Evolutionary conservation across 2,329 filamentous ascomycete genomes (phyloP).

Genomic region (Curvularia sp.): DNA sequence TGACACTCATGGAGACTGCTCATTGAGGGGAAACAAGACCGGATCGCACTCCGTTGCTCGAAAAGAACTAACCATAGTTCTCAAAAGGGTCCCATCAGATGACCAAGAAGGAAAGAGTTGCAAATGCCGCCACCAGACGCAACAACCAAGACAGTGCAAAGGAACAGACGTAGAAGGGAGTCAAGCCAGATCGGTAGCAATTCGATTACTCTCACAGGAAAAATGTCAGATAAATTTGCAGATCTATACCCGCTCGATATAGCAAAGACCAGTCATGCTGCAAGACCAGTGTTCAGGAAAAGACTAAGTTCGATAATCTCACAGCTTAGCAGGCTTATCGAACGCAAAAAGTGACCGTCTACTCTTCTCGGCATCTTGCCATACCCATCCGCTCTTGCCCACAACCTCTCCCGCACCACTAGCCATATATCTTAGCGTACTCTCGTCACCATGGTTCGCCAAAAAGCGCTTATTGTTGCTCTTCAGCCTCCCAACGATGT

Average conservation of each 20-base stretch:
- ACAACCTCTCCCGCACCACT: constrained; percentile 57
- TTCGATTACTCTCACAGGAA: background rate
- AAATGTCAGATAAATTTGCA: background rate
- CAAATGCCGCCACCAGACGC: no score
- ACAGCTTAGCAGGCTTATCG: constrained; percentile 29
- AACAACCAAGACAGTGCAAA: no score
- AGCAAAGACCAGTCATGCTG: background rate
- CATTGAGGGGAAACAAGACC: no score
- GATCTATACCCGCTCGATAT: background rate
- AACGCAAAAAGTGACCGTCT: constrained; percentile 43
- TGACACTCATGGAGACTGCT: no score
- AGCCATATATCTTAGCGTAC: constrained; percentile 56
- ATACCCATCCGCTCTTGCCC: constrained; percentile 58
- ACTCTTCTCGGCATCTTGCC: constrained; percentile 35
- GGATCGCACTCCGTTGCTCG: no score
- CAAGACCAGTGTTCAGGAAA: background rate
- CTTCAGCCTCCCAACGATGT: constrained; percentile 61
- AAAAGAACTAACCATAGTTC: no score
- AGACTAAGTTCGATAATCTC: background rate
- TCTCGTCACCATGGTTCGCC: constrained; percentile 63
- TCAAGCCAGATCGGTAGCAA: background rate
- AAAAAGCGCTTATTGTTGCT: constrained; percentile 59
- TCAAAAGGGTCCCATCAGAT: no score
- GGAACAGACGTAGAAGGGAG: no score
- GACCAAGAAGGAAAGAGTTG: no score